Evolutionary conservation across 192 early-diverging fungal genomes (phyloP).

Genomic region (Coemansia sp.): DNA sequence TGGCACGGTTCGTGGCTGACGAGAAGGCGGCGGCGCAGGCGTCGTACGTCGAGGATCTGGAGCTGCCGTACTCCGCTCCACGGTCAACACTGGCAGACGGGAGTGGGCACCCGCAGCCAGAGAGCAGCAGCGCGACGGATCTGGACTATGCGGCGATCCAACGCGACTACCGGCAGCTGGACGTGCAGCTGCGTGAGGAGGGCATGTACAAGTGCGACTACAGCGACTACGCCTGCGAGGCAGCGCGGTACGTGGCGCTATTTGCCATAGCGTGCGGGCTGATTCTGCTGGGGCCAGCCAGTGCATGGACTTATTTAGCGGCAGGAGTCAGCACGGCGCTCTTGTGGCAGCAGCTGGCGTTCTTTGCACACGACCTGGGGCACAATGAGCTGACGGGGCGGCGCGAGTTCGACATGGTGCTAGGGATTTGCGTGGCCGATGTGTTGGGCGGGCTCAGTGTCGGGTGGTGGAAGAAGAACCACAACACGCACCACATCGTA

Average conservation of each 20-base stretch:
- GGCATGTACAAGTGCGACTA: constrained; percentile 71
- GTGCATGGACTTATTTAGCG: constrained; percentile 42
- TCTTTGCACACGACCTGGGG: constrained; percentile 96
- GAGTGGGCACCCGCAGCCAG: constrained; percentile 22
- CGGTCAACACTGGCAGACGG: constrained; percentile 23
- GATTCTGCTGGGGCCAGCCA: constrained; percentile 32
- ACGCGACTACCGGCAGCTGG: constrained; percentile 67
- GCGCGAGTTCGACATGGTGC: constrained; percentile 69
- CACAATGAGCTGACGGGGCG: constrained; percentile 88
- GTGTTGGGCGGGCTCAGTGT: constrained; percentile 85
- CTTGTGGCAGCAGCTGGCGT: constrained; percentile 92
- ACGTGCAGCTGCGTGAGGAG: constrained; percentile 60
- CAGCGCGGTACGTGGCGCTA: constrained; percentile 40
- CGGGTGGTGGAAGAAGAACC: constrained; percentile 98
- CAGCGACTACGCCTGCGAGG: constrained; percentile 58
- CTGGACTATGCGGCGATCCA: constrained; percentile 56
- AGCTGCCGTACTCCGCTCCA: constrained; percentile 41
- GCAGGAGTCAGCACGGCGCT: constrained; percentile 63
- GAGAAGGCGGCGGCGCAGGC: constrained; percentile 12
- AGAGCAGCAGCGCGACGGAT: neutral
- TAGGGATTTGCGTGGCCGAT: constrained; percentile 82
- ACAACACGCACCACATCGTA: constrained; percentile 96
- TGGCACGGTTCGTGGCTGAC: constrained; percentile 51
- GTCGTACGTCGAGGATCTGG: constrained; percentile 51
- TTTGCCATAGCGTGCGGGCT: constrained; percentile 33